Base-by-base conservation (phyloP, 1,284 basidiomycete species). In the Polyporus tsugae region DNA sequence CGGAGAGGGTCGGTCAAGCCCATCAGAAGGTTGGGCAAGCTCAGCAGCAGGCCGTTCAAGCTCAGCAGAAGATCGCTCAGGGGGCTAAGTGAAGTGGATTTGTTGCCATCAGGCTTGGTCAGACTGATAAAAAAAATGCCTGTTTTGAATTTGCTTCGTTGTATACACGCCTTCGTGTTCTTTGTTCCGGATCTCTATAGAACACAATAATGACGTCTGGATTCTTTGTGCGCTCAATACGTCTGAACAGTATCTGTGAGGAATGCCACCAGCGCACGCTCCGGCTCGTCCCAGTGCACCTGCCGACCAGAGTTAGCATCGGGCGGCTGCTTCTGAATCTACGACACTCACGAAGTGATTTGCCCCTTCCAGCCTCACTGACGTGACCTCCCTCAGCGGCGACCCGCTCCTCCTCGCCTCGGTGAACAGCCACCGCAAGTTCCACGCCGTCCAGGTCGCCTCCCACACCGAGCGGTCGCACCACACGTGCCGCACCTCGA, bases 271-370 rank as follows among this genome's bases (percentile, higher is more conserved):
- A 70, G 46, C 1, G 67, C 42, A 6, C 66, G 69, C 61, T 76
- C 74, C 0, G 76, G 75, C 6, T 73, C 66, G 44, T 77, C 76
- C 73, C 73, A 77, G 17, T 77, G 76, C 11, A 72, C 60, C 75
- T 77, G 46, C 36, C 1, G 2, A 36, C 15, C 7, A 17, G 10
- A 17, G 25, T 38, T n/a, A 38, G 15, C 22, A 49, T 4, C 35
- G 38, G 5, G 3, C 29, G 6, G 6, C 6, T 19, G 10, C 22
- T 13, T 25, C 13, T 7, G 10, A 17, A 39, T 22, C 13, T 4
- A 9, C 41, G 29, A 22, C 29, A 68, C 73, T 67, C 62, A 75
- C 74, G 36, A 75, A 75, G 53, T 75, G 74, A 35, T 74, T 75
- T 6, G 71, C 68, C 0, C 62, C 62, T 42, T 67, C 58, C 19